These are phyloP conservation scores for Zygnema circumcarinatum DNA, from an alignment of 139 green algal genomes.

Conservation along the genomic window DNA sequence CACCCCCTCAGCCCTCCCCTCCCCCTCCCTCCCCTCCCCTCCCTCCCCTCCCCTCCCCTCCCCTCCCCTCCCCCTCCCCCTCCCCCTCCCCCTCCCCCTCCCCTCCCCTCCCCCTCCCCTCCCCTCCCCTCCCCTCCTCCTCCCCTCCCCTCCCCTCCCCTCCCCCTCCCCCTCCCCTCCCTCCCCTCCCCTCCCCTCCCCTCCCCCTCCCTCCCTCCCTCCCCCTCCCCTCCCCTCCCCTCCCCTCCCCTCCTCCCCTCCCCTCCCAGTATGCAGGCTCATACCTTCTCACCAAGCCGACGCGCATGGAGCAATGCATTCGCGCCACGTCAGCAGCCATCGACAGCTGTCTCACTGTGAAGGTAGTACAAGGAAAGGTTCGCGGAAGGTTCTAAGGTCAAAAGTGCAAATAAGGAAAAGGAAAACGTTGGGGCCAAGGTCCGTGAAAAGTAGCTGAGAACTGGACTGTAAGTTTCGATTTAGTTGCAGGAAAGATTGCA, in stretches of 20 bases:
- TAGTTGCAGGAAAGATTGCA: too few relatives aligned
- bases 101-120: background rate
- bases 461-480: too few relatives aligned
- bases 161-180: background rate
- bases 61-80: background rate
- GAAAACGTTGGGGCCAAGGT: too few relatives aligned
- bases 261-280: conserved; percentile 71
- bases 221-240: background rate
- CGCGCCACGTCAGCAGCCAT: conserved; percentile 62
- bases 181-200: background rate
- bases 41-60: background rate
- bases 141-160: background rate
- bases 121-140: background rate
- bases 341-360: conserved; percentile 83
- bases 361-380: too few relatives aligned
- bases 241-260: background rate
- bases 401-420: too few relatives aligned
- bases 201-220: background rate
- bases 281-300: conserved; percentile 78
- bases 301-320: conserved; percentile 46
- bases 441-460: too few relatives aligned
- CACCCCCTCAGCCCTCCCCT: background rate
- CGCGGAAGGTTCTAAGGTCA: too few relatives aligned
- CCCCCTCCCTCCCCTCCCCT: background rate
- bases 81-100: background rate